phyloP scores from a whole-genome alignment of 2,329 filamentous ascomycete genomes.

The Diplocarpon mali region DNA sequence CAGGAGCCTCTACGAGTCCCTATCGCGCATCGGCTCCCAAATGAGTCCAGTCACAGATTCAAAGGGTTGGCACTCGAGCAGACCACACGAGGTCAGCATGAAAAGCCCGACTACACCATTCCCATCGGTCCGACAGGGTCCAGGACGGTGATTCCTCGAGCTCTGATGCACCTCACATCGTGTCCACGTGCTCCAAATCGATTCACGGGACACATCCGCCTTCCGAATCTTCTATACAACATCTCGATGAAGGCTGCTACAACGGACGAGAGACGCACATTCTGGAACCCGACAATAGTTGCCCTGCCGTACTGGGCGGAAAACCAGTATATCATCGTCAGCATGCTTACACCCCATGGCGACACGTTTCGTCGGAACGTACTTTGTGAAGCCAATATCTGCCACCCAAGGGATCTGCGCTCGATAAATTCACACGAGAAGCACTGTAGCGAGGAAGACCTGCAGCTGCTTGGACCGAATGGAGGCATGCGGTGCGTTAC shows the following conservation, averaged over 20 bases:
- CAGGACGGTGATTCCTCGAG: constrained; percentile 3
- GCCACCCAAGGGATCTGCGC: constrained; percentile 16
- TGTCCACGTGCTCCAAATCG: constrained; percentile 21
- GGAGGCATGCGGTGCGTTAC: constrained; percentile 29
- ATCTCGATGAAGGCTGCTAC: constrained; percentile 26
- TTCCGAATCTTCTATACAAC: constrained; percentile 27
- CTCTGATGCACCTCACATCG: constrained; percentile 9
- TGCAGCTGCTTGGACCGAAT: constrained; percentile 24
- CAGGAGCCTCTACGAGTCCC: constrained; percentile 4
- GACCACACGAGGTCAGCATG: neutral
- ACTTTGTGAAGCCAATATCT: constrained; percentile 31
- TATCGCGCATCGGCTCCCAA: constrained; percentile 6
- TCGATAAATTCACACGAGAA: constrained; percentile 16
- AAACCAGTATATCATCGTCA: constrained; percentile 30
- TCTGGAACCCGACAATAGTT: constrained; percentile 32
- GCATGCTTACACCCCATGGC: constrained; percentile 27
- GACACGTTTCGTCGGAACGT: constrained; percentile 29
- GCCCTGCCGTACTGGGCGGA: constrained; percentile 29
- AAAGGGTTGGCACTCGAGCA: neutral
- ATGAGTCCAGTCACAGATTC: constrained; percentile 1
- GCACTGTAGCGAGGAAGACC: constrained; percentile 26
- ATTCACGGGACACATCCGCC: constrained; percentile 28
- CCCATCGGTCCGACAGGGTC: neutral
- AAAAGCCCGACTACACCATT: neutral
- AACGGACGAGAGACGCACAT: constrained; percentile 21